Base-by-base conservation (phyloP, 2,329 filamentous ascomycete species). In the Niveomyces coronatus region DNA sequence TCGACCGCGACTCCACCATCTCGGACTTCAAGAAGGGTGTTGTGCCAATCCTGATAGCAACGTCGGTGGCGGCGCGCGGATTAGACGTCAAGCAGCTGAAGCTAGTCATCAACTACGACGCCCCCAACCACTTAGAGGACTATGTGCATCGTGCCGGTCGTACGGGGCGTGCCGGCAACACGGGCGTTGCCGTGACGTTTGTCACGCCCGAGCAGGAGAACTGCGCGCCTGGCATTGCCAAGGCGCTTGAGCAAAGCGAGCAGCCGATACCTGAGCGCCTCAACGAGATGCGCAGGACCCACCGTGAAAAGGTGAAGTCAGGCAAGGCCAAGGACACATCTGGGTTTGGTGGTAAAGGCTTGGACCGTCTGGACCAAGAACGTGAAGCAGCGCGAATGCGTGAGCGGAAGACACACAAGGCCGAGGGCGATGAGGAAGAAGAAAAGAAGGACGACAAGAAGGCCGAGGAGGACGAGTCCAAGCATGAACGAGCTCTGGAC, bases 71-170 rank as follows among this genome's bases (percentile, higher is more conserved):
- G 27, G 91, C 91, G 35, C 84, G 91, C 58, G 91, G 91, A 44
- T 68, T 98, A 28, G 91, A 98, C 57, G 89, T 98, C 31, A 94
- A 95, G 62, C 86, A 94, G 56, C 70, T 98, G 23, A 95, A 93
- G 59, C 72, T 96, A 22, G 91, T 98, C 38, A 80, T 98, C 62
- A 96, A 96, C 61, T 95, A 86, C 55, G 88, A 95, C 54, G 85
- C 82, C 1, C 89, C 88, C 1, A 94, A 94, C 52, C 88, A 96
- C 62, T 62, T 94, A 44, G 91, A 98, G 61, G 91, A 96, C 54
- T 96, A 96, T 53, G 89, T 96, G 28, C 91, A 95, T 58, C 82
- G 91, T 45, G 86, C 85, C 39, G 91, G 91, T 33, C 85, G 91
- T 50, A 96, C 91, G 7, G 91, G 91, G 9, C 82, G 91, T 55